Evolutionary conservation across 805 yeast genomes (phyloP), one percentile per base, ranked within the genome.

Genomic region (Cyberlindnera xylosilytica): DNA sequence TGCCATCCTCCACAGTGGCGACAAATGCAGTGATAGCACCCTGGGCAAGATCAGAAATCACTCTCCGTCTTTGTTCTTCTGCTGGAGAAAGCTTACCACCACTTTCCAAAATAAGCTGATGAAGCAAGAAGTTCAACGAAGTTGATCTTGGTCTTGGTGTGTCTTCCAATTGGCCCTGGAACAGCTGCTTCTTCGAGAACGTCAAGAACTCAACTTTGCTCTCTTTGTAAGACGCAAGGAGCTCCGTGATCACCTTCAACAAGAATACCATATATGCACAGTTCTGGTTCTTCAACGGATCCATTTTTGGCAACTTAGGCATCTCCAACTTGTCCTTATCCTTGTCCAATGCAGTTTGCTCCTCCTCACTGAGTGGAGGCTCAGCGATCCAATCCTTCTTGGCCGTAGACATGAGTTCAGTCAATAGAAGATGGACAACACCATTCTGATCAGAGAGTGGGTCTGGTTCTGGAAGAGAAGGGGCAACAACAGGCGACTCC

Each of bases 151-250:
- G 95, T 54, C 81, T 87, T 13, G 72, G 65, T 3, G 65, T 56
- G 12, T 66, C 76, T 2, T 46, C 49, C 2, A 28, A 36, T 3
- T 44, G 38, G 13, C 27, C 48, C 44, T 27, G 41, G 58, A 54
- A 55, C 39, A 54, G 41, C 46, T 45, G 59, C 58, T 81, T 79
- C 68, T 81, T 83, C 2, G 91, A 79, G 52, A 78, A 90, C 0
- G 91, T 81, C 43, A 89, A 65, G 54, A 90, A 84, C 53, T 89
- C 96, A 38, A 85, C 72, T 59, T 90, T 90, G 38, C 89, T 78
- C 47, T 81, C 82, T 47, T 81, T 83, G 58, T 89, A 90, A 2
- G 96, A 85, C 2, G 81, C 76, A 7, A 90, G 61, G 7, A 88
- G 63, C 51, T 90, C 97, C 0, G 81, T 73, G 30, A 89, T 61